Evolutionary conservation across 148 eudicot genomes (phyloP).

Genomic region (Salicornia ramosissima): DNA sequence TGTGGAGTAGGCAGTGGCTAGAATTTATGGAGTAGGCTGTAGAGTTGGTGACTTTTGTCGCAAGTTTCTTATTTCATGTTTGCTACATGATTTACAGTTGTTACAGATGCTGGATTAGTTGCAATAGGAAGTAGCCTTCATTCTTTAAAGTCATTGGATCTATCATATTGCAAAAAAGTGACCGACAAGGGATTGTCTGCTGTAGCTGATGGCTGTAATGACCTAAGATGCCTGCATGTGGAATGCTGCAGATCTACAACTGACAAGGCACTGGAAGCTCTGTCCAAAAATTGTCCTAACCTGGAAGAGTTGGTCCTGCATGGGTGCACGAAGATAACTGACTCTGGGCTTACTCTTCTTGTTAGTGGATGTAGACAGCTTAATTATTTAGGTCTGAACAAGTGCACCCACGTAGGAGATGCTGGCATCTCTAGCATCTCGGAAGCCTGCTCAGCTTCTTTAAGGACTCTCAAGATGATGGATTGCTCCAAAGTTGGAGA

Average conservation of each 20-base stretch:
- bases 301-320: slow-evolving; percentile 61
- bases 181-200: slow-evolving; percentile 73
- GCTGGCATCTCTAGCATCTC: slow-evolving; percentile 52
- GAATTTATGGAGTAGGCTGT: not conserved
- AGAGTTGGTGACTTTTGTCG: not conserved
- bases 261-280: slow-evolving; percentile 43
- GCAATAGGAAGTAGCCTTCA: slow-evolving; percentile 64
- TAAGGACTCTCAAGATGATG: slow-evolving; percentile 60
- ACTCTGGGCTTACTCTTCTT: slow-evolving; percentile 58
- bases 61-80: slow-evolving; percentile 11
- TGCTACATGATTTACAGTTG: slow-evolving; percentile 46
- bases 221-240: slow-evolving; percentile 67
- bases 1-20: not conserved
- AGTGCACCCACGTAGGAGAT: slow-evolving; percentile 82
- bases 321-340: slow-evolving; percentile 75
- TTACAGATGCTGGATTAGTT: slow-evolving; percentile 68
- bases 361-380: slow-evolving; percentile 63
- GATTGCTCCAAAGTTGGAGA: slow-evolving; percentile 82
- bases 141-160: slow-evolving; percentile 64
- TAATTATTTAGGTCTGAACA: slow-evolving; percentile 58
- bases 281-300: slow-evolving; percentile 59
- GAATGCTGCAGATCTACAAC: slow-evolving; percentile 76
- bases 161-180: slow-evolving; percentile 76
- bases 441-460: slow-evolving; percentile 57
- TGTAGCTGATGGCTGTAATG: slow-evolving; percentile 68